Evolutionary conservation across 352 stramenopile genomes (phyloP).

Genomic region (Pythium chondricola): DNA sequence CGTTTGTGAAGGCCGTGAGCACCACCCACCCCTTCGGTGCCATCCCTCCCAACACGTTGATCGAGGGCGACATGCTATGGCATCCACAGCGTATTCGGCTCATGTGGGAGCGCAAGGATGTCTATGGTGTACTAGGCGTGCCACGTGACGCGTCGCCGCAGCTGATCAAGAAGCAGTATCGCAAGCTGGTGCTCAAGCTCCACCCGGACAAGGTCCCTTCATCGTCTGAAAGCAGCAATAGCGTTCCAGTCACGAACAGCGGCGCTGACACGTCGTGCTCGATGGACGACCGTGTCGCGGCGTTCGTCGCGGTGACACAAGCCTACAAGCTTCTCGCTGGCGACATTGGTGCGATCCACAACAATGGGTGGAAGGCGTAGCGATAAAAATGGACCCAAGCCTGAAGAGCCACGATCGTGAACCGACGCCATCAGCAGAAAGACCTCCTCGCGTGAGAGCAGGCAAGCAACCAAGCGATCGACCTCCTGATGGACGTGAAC

Average conservation of each 20-base stretch:
- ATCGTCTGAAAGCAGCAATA: too few species aligned
- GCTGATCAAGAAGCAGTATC: constrained; percentile 80
- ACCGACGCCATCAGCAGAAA: neutral
- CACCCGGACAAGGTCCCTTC: constrained; percentile 69
- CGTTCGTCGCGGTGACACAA: constrained; percentile 73
- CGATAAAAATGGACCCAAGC: neutral
- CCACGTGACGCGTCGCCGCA: constrained; percentile 52
- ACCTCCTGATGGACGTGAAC: constrained; percentile 93
- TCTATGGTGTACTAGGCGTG: constrained; percentile 67
- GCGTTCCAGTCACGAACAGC: neutral
- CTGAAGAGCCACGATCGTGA: neutral
- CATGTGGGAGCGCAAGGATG: constrained; percentile 77
- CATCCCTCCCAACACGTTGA: constrained; percentile 23
- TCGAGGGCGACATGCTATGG: constrained; percentile 70
- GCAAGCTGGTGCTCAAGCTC: constrained; percentile 79
- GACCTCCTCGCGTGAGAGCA: too few species aligned
- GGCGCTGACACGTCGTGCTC: neutral
- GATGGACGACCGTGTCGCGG: constrained; percentile 53
- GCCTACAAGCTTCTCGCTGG: constrained; percentile 72
- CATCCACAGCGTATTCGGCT: constrained; percentile 67
- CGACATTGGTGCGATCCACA: constrained; percentile 33
- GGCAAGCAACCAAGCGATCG: too few species aligned
- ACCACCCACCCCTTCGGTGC: constrained; percentile 22
- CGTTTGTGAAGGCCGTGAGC: constrained; percentile 16
- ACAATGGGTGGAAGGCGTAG: constrained; percentile 25